Percentiles rank a stretch among this genome's conserved stretches.
phyloP scores from a whole-genome alignment of 2,329 filamentous ascomycete genomes.

The Mollisiaceae sp. region DNA sequence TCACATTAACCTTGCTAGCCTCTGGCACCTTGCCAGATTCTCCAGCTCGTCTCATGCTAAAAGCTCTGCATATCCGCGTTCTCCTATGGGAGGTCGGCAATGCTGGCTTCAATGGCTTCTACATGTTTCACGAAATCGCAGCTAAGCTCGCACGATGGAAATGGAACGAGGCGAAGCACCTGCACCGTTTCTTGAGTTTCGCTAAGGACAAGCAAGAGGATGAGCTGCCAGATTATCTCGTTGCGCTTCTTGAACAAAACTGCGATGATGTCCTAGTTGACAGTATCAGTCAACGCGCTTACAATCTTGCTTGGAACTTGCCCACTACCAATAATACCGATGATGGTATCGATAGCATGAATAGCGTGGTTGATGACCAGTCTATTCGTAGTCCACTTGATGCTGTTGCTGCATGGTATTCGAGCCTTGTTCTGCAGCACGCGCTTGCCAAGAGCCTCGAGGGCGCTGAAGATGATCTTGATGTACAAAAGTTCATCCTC shows the following conservation, averaged over 20 bases:
- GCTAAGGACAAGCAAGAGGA: conserved; percentile 55
- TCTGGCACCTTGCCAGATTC: conserved; percentile 86
- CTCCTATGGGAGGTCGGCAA: conserved; percentile 80
- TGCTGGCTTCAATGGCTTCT: conserved; percentile 66
- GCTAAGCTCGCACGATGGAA: conserved; percentile 74
- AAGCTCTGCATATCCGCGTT: conserved; percentile 89
- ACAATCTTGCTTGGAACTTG: conserved; percentile 88
- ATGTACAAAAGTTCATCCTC: conserved; percentile 47
- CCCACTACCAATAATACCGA: conserved; percentile 71
- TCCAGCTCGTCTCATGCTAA: conserved; percentile 84
- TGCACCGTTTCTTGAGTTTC: conserved; percentile 57
- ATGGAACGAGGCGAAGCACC: conserved; percentile 80
- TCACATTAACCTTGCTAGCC: conserved; percentile 85
- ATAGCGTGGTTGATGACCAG: conserved; percentile 82
- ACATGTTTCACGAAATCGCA: conserved; percentile 70
- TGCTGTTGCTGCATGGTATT: conserved; percentile 91
- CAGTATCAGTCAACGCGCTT: conserved; percentile 80
- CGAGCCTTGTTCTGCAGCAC: conserved; percentile 72
- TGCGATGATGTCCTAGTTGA: conserved; percentile 82
- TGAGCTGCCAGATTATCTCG: conserved; percentile 76
- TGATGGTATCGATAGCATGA: conserved; percentile 72
- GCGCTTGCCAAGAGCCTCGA: conserved; percentile 69
- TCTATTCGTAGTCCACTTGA: conserved; percentile 87
- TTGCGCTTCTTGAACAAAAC: conserved; percentile 75
- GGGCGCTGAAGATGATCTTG: conserved; percentile 52